These are phyloP conservation scores for Primulina huaijiensis DNA, from an alignment of 257 asterid genomes.

Conservation along the genomic window DNA sequence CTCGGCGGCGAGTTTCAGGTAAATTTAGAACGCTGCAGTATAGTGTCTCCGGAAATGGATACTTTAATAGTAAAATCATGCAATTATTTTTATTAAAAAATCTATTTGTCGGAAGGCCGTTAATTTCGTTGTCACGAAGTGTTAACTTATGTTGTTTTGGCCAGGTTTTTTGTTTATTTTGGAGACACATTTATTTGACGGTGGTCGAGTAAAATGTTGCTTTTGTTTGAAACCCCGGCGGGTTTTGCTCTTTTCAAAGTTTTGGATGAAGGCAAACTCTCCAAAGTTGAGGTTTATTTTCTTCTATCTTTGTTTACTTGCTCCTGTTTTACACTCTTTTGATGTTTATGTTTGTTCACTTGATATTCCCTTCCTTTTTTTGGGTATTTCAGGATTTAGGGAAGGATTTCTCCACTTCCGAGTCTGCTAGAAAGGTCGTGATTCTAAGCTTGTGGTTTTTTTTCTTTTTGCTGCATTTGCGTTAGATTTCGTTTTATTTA, in stretches of 20 bases:
- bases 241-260: slow-evolving; percentile 33
- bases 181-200: neutral
- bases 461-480: neutral
- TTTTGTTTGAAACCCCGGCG: slow-evolving; percentile 22
- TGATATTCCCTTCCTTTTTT: neutral
- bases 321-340: neutral
- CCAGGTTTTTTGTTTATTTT: neutral
- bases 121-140: neutral
- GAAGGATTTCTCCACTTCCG: slow-evolving; percentile 62
- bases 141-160: neutral
- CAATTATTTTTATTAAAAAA: too few relatives aligned
- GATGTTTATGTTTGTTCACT: neutral
- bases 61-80: too few relatives aligned
- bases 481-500: neutral
- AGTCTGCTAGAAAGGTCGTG: slow-evolving; percentile 71
- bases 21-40: slow-evolving; percentile 23
- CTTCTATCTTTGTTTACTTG: neutral
- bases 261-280: slow-evolving; percentile 42
- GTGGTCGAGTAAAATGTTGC: slow-evolving; percentile 1
- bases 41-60: neutral
- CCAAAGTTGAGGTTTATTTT: slow-evolving; percentile 39
- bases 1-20: neutral
- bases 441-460: neutral
- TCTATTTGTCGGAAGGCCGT: neutral
- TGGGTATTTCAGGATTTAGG: slow-evolving; percentile 59